Evolutionary conservation across 1,139 yeast genomes (phyloP), one percentile per base, ranked within the genome.

Genomic region (Nadsonia commutata): DNA sequence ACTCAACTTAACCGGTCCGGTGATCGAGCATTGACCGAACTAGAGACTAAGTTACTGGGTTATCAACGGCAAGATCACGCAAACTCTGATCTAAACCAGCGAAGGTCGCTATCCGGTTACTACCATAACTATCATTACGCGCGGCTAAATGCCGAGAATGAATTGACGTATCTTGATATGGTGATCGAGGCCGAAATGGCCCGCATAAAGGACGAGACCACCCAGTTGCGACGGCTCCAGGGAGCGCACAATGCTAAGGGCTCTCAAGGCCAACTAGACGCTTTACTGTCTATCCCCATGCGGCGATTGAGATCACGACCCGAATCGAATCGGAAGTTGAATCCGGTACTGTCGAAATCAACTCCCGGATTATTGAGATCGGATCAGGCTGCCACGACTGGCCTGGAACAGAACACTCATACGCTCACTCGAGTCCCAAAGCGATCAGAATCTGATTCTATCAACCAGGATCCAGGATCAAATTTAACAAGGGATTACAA

Each of bases 121-220:
- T 13, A 27, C n/a, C 13, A 37, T 20, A 16, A 37, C 27, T 27
- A 37, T n/a, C 5, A 13, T 9, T 7, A 9, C 9, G 27, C 27
- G 27, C 39, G 21, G 9, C 36, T n/a, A 16, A 21, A 17, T 5
- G 40, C 17, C 3, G n/a, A 9, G 19, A 38, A 38, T 9, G 36
- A 38, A 16, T 16, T 21, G 18, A 11, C 27, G 5, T 17, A 18
- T 8, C 6, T 22, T 3, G 31, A 16, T 20, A 6, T 13, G 33
- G 16, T 27, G 33, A 27, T 27, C 5, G 16, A 13, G 13, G 13
- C 40, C 13, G 40, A 27, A 27, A 27, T 27, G 33, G 33, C 33
- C 33, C 45, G 43, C 23, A 21, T 48, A 23, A 27, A 20, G 21
- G 38, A 37, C 27, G 51, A 49, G 41, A 40, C 48, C 6, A 19